Conservation (phyloP, 768 basidiomycete genomes). For the Thelephora aurantiotincta region DNA sequence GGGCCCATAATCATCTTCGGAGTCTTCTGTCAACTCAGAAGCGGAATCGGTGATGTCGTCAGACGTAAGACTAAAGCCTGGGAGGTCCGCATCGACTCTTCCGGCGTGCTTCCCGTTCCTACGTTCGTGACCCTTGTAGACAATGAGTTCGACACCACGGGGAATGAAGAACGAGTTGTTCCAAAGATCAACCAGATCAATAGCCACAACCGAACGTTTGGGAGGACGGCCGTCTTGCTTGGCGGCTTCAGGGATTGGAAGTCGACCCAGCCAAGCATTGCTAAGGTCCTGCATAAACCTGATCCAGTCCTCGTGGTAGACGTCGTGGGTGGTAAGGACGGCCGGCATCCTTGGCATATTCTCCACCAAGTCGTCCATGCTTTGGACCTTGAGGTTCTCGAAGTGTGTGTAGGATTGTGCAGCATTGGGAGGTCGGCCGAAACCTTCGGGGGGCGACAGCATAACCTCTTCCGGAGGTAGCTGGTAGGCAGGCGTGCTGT, state of each 20-base stretch:
- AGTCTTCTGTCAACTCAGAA: constrained; percentile 21
- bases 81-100: constrained; percentile 36
- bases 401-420: constrained; percentile 57
- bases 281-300: constrained; percentile 69
- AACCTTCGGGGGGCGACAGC: constrained; percentile 48
- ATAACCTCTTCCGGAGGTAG: constrained; percentile 10
- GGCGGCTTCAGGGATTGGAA: constrained; percentile 44
- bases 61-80: constrained; percentile 28
- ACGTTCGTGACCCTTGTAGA: constrained; percentile 71
- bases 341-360: constrained; percentile 58
- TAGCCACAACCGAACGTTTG: constrained; percentile 42
- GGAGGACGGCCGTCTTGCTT: constrained; percentile 31
- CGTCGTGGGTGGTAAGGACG: constrained; percentile 62
- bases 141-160: constrained; percentile 64
- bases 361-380: constrained; percentile 64
- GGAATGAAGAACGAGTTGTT: constrained; percentile 61
- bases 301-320: constrained; percentile 68
- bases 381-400: constrained; percentile 53
- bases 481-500: constrained; percentile 4
- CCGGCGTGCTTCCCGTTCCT: constrained; percentile 54
- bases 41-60: constrained; percentile 25
- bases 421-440: constrained; percentile 57
- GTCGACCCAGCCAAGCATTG: constrained; percentile 62
- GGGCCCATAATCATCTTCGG: constrained; percentile 27
- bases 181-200: constrained; percentile 72